Evolutionary conservation across 345 rosid species (phyloP).

Genomic region (Rhodamnia argentea): DNA sequence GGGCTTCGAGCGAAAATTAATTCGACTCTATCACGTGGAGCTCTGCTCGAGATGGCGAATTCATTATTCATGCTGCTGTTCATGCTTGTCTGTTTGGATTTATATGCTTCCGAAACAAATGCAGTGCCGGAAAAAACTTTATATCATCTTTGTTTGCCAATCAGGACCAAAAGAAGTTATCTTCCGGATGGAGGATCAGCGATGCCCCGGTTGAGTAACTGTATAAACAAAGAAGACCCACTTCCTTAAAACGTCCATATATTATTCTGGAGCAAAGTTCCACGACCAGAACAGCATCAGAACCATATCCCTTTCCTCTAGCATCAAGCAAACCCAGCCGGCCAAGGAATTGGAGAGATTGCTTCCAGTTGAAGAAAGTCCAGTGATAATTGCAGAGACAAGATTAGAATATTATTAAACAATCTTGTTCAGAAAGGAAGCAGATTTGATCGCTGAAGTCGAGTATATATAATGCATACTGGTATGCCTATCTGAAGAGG

Average conservation of each 20-base stretch:
- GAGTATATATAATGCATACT: not conserved
- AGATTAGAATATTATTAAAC: not conserved
- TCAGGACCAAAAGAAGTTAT: slow-evolving; percentile 9
- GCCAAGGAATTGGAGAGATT: slow-evolving; percentile 34
- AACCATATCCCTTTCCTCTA: slow-evolving; percentile 14
- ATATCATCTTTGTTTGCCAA: slow-evolving; percentile 4
- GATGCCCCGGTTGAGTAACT: not conserved
- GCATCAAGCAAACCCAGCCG: slow-evolving; percentile 9
- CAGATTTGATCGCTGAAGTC: not conserved
- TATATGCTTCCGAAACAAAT: not conserved
- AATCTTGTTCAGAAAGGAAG: not conserved
- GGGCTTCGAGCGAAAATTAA: not conserved
- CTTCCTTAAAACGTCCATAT: not conserved
- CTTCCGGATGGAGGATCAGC: not conserved
- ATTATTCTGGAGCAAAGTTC: not conserved
- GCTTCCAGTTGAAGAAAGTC: slow-evolving; percentile 33
- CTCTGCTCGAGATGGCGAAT: not conserved
- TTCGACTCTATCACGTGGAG: not conserved
- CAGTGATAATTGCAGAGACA: not conserved
- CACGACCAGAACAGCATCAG: not conserved
- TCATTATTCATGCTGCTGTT: not conserved
- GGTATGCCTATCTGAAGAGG: not conserved
- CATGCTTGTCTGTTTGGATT: not conserved
- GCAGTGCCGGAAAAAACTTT: not conserved
- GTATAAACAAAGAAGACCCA: not conserved